Conservation (phyloP, 73 alveolate species). For the Paramecium primaurelia region DNA sequence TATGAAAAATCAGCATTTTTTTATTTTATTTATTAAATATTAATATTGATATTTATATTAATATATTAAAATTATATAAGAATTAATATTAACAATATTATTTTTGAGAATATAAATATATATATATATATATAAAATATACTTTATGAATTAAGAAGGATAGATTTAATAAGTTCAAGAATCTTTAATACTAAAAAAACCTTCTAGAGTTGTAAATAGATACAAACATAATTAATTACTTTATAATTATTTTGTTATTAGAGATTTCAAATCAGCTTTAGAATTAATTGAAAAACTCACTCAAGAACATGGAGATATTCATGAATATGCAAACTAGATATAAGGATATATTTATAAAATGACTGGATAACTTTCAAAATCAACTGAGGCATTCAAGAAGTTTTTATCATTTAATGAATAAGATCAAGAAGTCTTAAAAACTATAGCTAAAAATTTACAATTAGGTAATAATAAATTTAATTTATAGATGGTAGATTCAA, state of each 20-base stretch:
- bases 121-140: not conserved
- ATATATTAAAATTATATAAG: no score
- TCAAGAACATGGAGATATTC: conserved; percentile 33
- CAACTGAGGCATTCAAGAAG: conserved; percentile 84
- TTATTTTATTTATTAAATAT: no score
- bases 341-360: conserved; percentile 74
- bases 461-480: not conserved
- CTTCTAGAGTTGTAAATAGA: not conserved
- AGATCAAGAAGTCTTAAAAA: conserved; percentile 81
- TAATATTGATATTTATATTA: no score
- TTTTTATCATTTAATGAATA: conserved; percentile 81
- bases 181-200: not conserved
- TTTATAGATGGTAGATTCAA: conserved; percentile 80
- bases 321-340: conserved; percentile 57
- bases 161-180: not conserved
- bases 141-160: not conserved
- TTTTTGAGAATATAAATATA: not conserved
- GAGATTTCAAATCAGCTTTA: conserved; percentile 44
- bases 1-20: no score
- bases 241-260: not conserved
- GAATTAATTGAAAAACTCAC: conserved; percentile 42
- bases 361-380: conserved; percentile 83
- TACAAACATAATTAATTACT: not conserved
- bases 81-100: not conserved
- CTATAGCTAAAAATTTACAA: conserved; percentile 84